These are phyloP conservation scores for Eucalyptus leucophloia DNA, from an alignment of 345 rosid genomes.

Conservation along the genomic window DNA sequence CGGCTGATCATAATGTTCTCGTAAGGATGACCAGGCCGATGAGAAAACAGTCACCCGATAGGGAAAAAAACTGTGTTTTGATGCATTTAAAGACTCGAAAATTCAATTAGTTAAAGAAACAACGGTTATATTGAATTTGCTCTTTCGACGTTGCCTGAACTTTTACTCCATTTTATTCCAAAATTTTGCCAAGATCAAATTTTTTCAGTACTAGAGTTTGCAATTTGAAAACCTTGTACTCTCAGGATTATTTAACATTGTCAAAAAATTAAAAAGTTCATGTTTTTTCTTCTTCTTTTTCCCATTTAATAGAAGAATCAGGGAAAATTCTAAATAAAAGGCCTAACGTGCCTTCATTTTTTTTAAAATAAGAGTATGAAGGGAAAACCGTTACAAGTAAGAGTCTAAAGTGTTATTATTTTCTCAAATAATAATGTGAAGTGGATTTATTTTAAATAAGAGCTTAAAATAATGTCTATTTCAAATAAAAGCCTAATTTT, in stretches of 20 bases:
- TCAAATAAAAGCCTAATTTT: too few relatives aligned
- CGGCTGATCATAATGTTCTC: background rate
- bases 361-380: too few relatives aligned
- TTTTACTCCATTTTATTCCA: background rate
- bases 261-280: background rate
- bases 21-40: accelerated
- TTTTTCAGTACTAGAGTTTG: background rate
- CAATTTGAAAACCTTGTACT: background rate
- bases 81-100: background rate
- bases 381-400: too few relatives aligned
- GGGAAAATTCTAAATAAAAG: too few relatives aligned
- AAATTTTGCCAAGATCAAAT: background rate
- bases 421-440: too few relatives aligned
- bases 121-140: background rate
- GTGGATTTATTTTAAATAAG: too few relatives aligned
- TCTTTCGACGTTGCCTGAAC: background rate
- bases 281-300: background rate
- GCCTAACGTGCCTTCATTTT: too few relatives aligned
- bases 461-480: too few relatives aligned
- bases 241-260: background rate
- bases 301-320: too few relatives aligned
- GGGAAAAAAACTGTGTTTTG: accelerated
- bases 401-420: too few relatives aligned
- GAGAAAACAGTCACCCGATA: background rate
- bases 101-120: background rate